A percentile compares a stretch with the other conserved stretches of the same genome.
phyloP scores from a whole-genome alignment of 2,329 filamentous ascomycete genomes.

The Amauroascus verrucosus region DNA sequence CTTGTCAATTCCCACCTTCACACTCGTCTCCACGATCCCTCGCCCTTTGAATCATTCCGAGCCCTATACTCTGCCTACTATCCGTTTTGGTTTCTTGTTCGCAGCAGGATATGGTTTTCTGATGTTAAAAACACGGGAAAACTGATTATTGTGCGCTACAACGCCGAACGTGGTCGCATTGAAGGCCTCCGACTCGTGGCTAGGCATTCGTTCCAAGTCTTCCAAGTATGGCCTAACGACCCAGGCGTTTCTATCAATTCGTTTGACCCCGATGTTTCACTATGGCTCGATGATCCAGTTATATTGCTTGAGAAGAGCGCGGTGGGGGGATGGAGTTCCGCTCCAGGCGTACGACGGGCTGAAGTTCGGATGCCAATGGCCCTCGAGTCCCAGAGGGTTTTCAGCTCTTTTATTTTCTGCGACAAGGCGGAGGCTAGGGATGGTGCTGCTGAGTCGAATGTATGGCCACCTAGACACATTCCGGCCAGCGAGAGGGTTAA shows the following conservation, averaged over 20 bases:
- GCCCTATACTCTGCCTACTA: slow-evolving; percentile 65
- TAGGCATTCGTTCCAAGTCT: slow-evolving; percentile 45
- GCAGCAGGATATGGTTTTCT: slow-evolving; percentile 75
- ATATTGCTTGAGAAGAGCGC: slow-evolving; percentile 43
- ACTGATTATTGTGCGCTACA: slow-evolving; percentile 65
- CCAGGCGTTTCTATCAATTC: slow-evolving; percentile 57
- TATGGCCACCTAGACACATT: slow-evolving; percentile 65
- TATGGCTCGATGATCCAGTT: slow-evolving; percentile 67
- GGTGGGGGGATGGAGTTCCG: slow-evolving; percentile 13
- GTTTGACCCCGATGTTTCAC: slow-evolving; percentile 58
- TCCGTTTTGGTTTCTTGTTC: slow-evolving; percentile 73
- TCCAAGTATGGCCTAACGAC: slow-evolving; percentile 56
- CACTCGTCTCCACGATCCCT: slow-evolving; percentile 44
- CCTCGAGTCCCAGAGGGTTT: slow-evolving; percentile 44
- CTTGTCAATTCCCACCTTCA: slow-evolving; percentile 61
- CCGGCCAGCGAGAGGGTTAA: slow-evolving; percentile 52
- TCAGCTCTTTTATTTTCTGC: slow-evolving; percentile 59
- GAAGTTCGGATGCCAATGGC: slow-evolving; percentile 48
- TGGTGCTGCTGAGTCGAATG: slow-evolving; percentile 21
- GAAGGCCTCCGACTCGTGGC: slow-evolving; percentile 70
- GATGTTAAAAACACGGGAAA: slow-evolving; percentile 64
- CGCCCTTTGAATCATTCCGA: slow-evolving; percentile 54
- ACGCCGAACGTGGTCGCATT: slow-evolving; percentile 62
- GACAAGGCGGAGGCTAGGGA: slow-evolving; percentile 27
- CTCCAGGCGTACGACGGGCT: slow-evolving; percentile 20